Evolutionary conservation across 495 filamentous ascomycete species (phyloP).

Genomic region (Penicillium samsonianum): DNA sequence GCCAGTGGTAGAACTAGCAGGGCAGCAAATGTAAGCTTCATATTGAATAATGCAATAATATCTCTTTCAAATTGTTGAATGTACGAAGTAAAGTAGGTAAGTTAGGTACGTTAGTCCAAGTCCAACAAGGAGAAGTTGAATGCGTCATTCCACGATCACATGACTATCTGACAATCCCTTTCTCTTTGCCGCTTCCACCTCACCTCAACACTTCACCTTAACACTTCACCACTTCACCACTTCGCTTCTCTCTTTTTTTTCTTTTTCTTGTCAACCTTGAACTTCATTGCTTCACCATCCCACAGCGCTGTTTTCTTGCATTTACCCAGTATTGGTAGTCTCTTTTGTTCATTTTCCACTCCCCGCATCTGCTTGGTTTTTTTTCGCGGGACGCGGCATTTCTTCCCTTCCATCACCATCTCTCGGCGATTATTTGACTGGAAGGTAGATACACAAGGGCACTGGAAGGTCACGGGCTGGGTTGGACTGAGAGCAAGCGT

Average conservation of each 20-base stretch:
- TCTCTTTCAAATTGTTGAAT: neutral
- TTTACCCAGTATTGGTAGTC: conserved; percentile 2
- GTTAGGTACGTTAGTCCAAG: neutral
- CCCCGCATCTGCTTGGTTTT: neutral
- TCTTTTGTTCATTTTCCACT: conserved; percentile 3
- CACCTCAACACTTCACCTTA: neutral
- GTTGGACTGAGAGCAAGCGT: conserved; percentile 30
- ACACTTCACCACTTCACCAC: neutral
- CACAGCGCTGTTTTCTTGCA: conserved; percentile 18
- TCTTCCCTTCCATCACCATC: conserved; percentile 3
- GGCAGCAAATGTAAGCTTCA: conserved; percentile 56
- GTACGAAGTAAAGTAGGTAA: neutral
- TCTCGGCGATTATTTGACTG: conserved; percentile 19
- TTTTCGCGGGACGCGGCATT: conserved; percentile 5
- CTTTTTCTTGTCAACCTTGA: conserved; percentile 10
- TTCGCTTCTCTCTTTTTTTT: neutral
- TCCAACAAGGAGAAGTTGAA: neutral
- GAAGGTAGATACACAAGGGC: conserved; percentile 28
- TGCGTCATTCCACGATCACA: conserved; percentile 30
- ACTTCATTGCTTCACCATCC: neutral
- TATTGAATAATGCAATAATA: conserved; percentile 34
- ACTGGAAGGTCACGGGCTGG: conserved; percentile 26
- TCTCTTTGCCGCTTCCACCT: neutral
- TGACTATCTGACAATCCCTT: conserved; percentile 26
- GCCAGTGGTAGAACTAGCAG: conserved; percentile 57